Percentiles rank a stretch among this genome's conserved stretches.
These are phyloP conservation scores for Phytophthora megakarya DNA, from an alignment of 352 stramenopile genomes.

Conservation along the genomic window DNA sequence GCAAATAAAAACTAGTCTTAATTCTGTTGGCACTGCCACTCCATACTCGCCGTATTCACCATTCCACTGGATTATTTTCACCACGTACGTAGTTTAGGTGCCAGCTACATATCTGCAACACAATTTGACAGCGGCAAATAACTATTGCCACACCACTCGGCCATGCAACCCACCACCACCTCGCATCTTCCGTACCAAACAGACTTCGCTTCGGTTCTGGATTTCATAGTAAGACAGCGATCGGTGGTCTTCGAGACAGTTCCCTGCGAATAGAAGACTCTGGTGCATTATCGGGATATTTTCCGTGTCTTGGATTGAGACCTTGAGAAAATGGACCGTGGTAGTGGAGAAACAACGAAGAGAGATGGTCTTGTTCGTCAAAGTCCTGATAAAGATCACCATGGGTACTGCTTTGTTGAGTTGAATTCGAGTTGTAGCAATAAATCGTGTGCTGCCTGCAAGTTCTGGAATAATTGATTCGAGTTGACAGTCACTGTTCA, in stretches of 20 bases:
- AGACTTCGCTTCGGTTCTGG: background rate
- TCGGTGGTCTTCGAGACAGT: constrained; percentile 4
- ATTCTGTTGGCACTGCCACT: too few relatives aligned
- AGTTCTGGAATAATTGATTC: constrained; percentile 16
- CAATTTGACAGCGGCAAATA: too few relatives aligned
- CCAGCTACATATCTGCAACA: too few relatives aligned
- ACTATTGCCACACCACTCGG: too few relatives aligned
- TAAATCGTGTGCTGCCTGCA: constrained; percentile 2
- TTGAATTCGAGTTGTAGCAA: constrained; percentile 4
- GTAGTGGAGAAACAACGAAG: background rate
- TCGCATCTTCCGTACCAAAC: constrained; percentile 2
- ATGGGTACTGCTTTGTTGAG: background rate
- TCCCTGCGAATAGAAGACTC: constrained; percentile 11
- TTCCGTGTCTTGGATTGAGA: constrained; percentile 5
- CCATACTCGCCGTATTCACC: too few relatives aligned
- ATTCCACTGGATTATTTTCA: too few relatives aligned
- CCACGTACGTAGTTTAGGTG: too few relatives aligned
- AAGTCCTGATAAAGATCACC: constrained; percentile 4
- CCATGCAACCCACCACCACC: too few relatives aligned
- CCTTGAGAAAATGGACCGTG: constrained; percentile 5
- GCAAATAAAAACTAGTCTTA: too few relatives aligned
- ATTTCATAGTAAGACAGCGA: constrained; percentile 17
- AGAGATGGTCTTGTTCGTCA: background rate
- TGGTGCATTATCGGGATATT: constrained; percentile 6
- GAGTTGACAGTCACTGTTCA: background rate